phyloP scores from a whole-genome alignment of 2,329 filamentous ascomycete genomes.

The Scolecobasidium constrictum region DNA sequence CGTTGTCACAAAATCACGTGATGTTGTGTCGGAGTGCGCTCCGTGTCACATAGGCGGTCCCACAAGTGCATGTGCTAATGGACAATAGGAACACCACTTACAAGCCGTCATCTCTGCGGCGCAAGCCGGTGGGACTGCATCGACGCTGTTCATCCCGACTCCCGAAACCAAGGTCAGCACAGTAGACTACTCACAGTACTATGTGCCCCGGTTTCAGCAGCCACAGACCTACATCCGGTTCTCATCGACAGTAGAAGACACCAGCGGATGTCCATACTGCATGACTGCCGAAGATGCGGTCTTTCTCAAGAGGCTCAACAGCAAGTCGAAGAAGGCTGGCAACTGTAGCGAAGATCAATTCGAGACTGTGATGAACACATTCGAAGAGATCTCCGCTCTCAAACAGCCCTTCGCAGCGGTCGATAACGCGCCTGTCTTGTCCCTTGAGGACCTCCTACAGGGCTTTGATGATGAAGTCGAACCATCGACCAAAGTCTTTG shows the following conservation, averaged over 20 bases:
- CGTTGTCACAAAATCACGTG: constrained; percentile 23
- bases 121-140: constrained; percentile 47
- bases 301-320: constrained; percentile 76
- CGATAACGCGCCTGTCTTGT: constrained; percentile 66
- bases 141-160: constrained; percentile 56
- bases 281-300: constrained; percentile 85
- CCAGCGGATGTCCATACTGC: constrained; percentile 81
- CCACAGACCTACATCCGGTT: constrained; percentile 93
- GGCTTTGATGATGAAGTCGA: constrained; percentile 32
- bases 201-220: constrained; percentile 67
- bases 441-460: constrained; percentile 37
- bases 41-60: too few relatives aligned
- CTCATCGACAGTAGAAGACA: constrained; percentile 96
- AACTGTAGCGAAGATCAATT: constrained; percentile 83
- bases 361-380: constrained; percentile 88
- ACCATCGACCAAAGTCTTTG: constrained; percentile 4
- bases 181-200: constrained; percentile 74
- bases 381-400: constrained; percentile 73
- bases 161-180: constrained; percentile 45
- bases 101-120: constrained; percentile 68
- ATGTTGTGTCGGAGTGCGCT: too few relatives aligned
- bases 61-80: neutral
- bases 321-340: constrained; percentile 49
- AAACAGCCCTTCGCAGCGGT: constrained; percentile 84
- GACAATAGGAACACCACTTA: constrained; percentile 77